These are phyloP conservation scores for button mushroom (Agaricus bisporus) DNA, from an alignment of 768 basidiomycete genomes.

Conservation along the genomic window DNA sequence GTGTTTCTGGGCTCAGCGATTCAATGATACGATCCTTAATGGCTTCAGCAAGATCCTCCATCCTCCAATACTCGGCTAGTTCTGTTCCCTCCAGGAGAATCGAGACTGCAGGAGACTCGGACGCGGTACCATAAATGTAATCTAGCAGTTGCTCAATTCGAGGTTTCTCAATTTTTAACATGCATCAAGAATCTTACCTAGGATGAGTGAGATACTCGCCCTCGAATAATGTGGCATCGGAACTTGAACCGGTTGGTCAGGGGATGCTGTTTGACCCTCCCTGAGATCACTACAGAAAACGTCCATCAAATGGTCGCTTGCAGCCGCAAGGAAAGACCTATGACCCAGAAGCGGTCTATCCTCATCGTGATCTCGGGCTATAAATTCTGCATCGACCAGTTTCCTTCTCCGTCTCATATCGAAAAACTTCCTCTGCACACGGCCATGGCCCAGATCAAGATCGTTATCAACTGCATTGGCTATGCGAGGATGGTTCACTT, in stretches of 20 bases:
- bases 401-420: constrained; percentile 2
- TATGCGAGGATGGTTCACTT: constrained; percentile 1
- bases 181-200: background rate
- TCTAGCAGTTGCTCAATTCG: background rate
- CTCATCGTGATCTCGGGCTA: background rate
- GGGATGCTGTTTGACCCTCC: background rate
- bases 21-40: background rate
- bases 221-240: background rate
- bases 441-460: background rate
- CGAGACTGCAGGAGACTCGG: background rate
- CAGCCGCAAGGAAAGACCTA: constrained; percentile 10
- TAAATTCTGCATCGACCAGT: constrained; percentile 8
- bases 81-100: background rate
- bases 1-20: background rate
- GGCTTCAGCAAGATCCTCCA: background rate
- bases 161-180: too few species aligned
- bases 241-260: background rate
- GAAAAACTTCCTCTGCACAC: constrained; percentile 2
- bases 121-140: background rate
- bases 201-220: background rate
- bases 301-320: constrained; percentile 1
- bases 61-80: constrained; percentile 1
- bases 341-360: constrained; percentile 7
- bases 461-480: background rate
- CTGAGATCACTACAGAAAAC: constrained; percentile 4